These are phyloP conservation scores for Aspergillus persii DNA, from an alignment of 2,329 filamentous ascomycete species.

Conservation along the genomic window DNA sequence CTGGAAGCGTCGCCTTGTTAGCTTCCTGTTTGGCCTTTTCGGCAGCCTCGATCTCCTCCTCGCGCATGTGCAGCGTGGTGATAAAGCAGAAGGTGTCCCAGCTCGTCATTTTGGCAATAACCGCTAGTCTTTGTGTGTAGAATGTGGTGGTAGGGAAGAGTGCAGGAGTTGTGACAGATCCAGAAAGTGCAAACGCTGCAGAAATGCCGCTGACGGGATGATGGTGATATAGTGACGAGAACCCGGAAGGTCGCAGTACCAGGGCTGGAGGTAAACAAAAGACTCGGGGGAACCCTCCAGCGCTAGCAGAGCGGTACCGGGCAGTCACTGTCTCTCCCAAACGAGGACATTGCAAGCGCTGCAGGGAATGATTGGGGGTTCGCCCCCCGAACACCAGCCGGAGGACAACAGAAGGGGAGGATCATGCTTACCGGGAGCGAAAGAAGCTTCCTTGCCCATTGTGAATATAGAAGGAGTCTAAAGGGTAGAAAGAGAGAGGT, in stretches of 20 bases:
- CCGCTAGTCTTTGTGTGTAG: not conserved
- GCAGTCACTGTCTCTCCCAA: not conserved
- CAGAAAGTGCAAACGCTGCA: not conserved
- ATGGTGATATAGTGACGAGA: not conserved
- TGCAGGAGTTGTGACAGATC: not conserved
- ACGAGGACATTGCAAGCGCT: not conserved
- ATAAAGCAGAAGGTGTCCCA: conserved; percentile 25
- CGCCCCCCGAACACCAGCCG: not conserved
- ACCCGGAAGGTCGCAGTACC: not conserved
- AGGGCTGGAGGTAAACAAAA: not conserved
- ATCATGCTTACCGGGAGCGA: conserved; percentile 45
- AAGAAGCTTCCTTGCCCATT: conserved; percentile 47
- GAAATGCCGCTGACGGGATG: not conserved
- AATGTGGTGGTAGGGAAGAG: not conserved
- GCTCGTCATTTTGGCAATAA: conserved; percentile 21
- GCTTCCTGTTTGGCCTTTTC: conserved; percentile 20
- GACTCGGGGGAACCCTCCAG: not conserved
- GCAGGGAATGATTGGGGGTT: conserved; percentile 5
- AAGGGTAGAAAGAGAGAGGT: conserved; percentile 21
- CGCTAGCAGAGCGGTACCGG: not conserved
- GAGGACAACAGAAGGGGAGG: conserved; percentile 1
- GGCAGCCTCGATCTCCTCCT: conserved; percentile 20
- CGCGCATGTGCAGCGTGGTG: conserved; percentile 23
- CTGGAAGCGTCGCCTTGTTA: conserved; percentile 49
- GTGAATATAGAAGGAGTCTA: conserved; percentile 31